phyloP scores from a whole-genome alignment of 768 basidiomycete genomes.

The Cantharellus anzutake region DNA sequence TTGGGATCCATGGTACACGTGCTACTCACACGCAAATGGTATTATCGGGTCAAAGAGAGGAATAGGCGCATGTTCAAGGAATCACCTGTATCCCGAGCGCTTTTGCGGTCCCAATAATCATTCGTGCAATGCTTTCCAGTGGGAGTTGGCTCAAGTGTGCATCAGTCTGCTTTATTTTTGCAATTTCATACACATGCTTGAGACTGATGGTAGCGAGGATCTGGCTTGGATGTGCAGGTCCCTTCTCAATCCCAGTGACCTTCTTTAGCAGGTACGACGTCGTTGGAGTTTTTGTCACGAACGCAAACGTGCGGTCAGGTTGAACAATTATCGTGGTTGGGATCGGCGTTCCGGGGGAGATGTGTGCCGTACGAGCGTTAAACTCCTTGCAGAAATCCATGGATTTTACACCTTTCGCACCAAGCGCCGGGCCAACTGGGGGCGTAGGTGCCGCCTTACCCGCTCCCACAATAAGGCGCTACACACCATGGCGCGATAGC shows the following conservation, averaged over 20 bases:
- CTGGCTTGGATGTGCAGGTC: slow-evolving; percentile 65
- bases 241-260: slow-evolving; percentile 78
- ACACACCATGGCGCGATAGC: background rate
- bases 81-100: slow-evolving; percentile 83
- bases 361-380: slow-evolving; percentile 87
- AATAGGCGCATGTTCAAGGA: slow-evolving; percentile 25
- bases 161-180: slow-evolving; percentile 88
- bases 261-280: slow-evolving; percentile 81
- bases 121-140: slow-evolving; percentile 73
- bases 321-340: slow-evolving; percentile 89
- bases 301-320: slow-evolving; percentile 89
- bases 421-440: slow-evolving; percentile 91
- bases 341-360: slow-evolving; percentile 65
- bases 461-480: slow-evolving; percentile 78
- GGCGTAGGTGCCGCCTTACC: slow-evolving; percentile 93
- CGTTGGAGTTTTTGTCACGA: slow-evolving; percentile 82
- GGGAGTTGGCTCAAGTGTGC: slow-evolving; percentile 73
- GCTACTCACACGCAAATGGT: too few relatives aligned
- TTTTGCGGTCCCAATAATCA: slow-evolving; percentile 74
- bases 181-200: slow-evolving; percentile 98
- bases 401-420: slow-evolving; percentile 94
- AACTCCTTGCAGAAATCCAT: slow-evolving; percentile 99
- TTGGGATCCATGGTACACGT: too few relatives aligned
- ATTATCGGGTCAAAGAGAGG: too few relatives aligned
- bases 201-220: slow-evolving; percentile 65